Evolutionary conservation across 164 flowering plant genomes (phyloP), one percentile per base, ranked within the genome.

Genomic region (Hamamelis virginiana): DNA sequence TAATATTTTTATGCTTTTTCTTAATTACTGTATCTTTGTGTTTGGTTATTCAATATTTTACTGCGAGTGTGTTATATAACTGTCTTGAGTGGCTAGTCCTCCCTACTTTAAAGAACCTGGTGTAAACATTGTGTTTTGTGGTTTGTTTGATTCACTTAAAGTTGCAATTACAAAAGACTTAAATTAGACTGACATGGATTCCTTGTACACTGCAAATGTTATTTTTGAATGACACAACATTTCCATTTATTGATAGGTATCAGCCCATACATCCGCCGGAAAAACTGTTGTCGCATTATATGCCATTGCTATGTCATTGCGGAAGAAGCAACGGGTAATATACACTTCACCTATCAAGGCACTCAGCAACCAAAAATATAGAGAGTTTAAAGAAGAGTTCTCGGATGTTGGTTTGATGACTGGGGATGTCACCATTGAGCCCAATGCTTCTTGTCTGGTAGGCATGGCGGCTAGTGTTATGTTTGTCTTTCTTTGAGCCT

Each of bases 361-460:
- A 3, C 87, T 96, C 14, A 93, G 99, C 75, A 96, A 96, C 65
- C 99, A 96, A 69, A 96, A 96, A 72, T 96, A 79, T 65, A 84
- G 98, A 70, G 98, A 96, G 67, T 96, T 93, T 66, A 96, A 91
- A 72, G 94, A 91, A 77, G 97, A 93, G 80, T 93, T 91, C 58
- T 89, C 97, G 1, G 99, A 96, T 82, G 99, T 96, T 53, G 99
- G 99, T 16, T 77, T 96, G 79, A 96, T 96, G 98, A 96, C 99
- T 28, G 98, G 99, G n/a, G 99, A 96, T 87, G 95, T 90, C 16
- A 96, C 99, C 15, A 93, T 93, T 76, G 98, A 93, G 9, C 98
- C 99, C 28, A 91, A 90, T 77, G 99, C 99, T 69, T 91, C 99
- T 67, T 96, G 99, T 76, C 74, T 96, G 95, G 99, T 92, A 75